Percentiles rank a stretch among this genome's conserved stretches.
These are phyloP conservation scores for Colletotrichum spinosum DNA, from an alignment of 2,329 filamentous ascomycete species.

Conservation along the genomic window DNA sequence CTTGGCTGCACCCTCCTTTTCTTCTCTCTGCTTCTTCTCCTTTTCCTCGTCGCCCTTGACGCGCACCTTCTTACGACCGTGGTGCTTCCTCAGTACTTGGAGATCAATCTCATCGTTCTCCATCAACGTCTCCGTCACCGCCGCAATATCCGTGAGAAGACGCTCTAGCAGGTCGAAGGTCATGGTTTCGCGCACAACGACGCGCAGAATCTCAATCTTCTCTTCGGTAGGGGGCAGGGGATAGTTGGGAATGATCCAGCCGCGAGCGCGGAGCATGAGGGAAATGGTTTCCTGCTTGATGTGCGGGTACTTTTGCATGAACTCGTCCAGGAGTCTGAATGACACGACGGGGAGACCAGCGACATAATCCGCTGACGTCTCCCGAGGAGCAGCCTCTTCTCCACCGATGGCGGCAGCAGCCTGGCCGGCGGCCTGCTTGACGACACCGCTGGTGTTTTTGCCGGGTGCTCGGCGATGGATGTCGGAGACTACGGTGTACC, in stretches of 20 bases:
- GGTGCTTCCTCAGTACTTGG: constrained; percentile 33
- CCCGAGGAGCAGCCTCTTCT: constrained; percentile 39
- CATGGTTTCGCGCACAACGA: constrained; percentile 76
- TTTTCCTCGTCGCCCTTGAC: constrained; percentile 33
- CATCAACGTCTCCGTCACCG: constrained; percentile 71
- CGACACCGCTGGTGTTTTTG: constrained; percentile 21
- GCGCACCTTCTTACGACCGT: constrained; percentile 18
- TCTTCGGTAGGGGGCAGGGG: constrained; percentile 72
- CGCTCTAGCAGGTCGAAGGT: constrained; percentile 75
- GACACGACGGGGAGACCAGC: constrained; percentile 76
- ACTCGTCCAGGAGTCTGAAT: constrained; percentile 71
- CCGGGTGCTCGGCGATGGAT: constrained; percentile 69
- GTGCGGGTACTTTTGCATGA: constrained; percentile 70
- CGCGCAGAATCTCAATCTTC: constrained; percentile 73
- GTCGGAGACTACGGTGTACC: constrained; percentile 74
- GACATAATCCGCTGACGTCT: constrained; percentile 71
- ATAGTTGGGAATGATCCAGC: constrained; percentile 81
- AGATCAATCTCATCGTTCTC: constrained; percentile 41
- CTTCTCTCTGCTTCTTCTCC: constrained; percentile 18
- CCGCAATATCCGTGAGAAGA: constrained; percentile 69
- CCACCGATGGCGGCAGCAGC: constrained; percentile 54
- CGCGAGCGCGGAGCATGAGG: constrained; percentile 71
- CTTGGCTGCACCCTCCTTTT: constrained; percentile 13
- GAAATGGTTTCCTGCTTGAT: constrained; percentile 74
- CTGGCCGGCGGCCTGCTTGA: constrained; percentile 39